Evolutionary conservation across 2,329 filamentous ascomycete genomes (phyloP).

Genomic region (Arachnomyces sp.): DNA sequence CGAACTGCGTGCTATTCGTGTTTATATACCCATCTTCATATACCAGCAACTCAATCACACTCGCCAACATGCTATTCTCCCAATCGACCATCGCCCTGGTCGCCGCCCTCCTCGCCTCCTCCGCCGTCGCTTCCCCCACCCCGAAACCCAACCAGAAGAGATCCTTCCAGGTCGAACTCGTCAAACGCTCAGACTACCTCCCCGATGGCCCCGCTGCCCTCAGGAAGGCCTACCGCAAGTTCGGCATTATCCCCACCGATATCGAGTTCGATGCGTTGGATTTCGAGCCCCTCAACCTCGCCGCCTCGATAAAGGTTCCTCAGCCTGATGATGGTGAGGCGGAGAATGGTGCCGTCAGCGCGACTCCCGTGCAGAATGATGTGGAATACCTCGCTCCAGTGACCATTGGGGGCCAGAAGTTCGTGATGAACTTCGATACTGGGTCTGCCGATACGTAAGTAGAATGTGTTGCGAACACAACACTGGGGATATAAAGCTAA

Average conservation of each 20-base stretch:
- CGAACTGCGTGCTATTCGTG: no score
- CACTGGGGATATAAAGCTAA: constrained; percentile 2
- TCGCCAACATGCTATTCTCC: constrained; percentile 12
- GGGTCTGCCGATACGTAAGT: constrained; percentile 62
- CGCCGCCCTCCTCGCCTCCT: constrained; percentile 22
- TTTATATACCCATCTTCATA: no score
- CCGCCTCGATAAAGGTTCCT: constrained; percentile 12
- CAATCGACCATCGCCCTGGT: constrained; percentile 13
- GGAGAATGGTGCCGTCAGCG: constrained; percentile 51
- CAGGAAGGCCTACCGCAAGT: constrained; percentile 61
- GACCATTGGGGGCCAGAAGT: constrained; percentile 57
- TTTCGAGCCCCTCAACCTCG: constrained; percentile 23
- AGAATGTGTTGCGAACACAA: neutral
- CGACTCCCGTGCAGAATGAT: constrained; percentile 57
- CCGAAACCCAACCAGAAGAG: constrained; percentile 14
- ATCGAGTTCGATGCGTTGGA: constrained; percentile 30
- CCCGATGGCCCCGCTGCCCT: constrained; percentile 55
- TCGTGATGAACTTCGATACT: constrained; percentile 67
- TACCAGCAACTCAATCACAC: neutral
- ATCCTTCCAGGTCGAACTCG: constrained; percentile 55
- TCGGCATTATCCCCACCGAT: constrained; percentile 44
- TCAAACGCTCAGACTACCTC: constrained; percentile 48
- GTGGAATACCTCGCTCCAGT: constrained; percentile 63
- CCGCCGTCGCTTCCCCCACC: constrained; percentile 27
- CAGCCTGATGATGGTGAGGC: constrained; percentile 13